phyloP scores from a whole-genome alignment of 345 rosid species.

The Salix suchowensis region DNA sequence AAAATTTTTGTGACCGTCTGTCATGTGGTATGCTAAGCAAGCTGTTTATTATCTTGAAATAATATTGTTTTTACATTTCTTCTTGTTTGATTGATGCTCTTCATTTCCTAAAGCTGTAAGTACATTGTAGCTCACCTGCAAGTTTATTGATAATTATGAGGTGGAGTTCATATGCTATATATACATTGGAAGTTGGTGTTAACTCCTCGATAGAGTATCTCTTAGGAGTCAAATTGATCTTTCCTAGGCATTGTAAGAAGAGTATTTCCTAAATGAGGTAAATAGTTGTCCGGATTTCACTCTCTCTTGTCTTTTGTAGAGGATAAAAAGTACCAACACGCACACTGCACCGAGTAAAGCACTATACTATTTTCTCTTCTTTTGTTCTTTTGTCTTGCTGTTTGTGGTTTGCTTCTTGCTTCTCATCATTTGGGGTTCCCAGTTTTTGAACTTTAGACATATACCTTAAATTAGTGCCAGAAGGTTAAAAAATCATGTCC shows the following conservation, averaged over 20 bases:
- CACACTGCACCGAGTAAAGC: neutral
- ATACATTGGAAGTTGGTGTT: neutral
- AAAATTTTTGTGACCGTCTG: neutral
- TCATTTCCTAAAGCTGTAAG: neutral
- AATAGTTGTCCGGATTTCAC: neutral
- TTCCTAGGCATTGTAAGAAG: neutral
- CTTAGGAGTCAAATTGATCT: neutral
- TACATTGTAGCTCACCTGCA: neutral
- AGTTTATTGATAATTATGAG: neutral
- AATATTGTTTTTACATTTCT: neutral
- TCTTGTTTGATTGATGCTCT: neutral
- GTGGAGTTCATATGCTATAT: neutral
- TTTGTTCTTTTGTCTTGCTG: no score
- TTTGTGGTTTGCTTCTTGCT: no score
- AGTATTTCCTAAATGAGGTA: neutral
- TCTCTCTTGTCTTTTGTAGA: neutral
- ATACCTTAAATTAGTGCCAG: no score
- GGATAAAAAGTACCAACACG: no score
- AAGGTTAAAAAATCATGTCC: no score
- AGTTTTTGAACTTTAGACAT: no score
- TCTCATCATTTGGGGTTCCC: no score
- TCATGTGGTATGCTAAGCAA: neutral
- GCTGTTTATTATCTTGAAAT: neutral
- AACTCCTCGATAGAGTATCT: neutral
- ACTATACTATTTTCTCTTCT: no score